Evolutionary conservation across 768 basidiomycete genomes (phyloP).

Genomic region (Naematelia aurantialba): DNA sequence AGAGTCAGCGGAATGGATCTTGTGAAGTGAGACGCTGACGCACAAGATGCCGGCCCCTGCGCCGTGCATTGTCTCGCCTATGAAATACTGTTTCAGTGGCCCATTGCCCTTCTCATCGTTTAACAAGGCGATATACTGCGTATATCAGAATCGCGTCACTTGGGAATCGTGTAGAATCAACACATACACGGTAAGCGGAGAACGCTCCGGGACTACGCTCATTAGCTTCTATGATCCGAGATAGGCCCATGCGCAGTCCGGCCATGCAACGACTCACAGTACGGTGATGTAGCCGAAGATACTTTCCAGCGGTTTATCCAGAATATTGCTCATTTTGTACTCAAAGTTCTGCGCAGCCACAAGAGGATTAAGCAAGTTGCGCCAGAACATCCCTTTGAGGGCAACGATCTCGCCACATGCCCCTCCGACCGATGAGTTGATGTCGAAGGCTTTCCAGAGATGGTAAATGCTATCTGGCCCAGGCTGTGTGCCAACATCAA

Average conservation of each 20-base stretch:
- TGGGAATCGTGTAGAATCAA: conserved; percentile 38
- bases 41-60: conserved; percentile 50
- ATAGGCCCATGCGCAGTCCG: neutral
- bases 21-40: conserved; percentile 16
- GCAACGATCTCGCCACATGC: conserved; percentile 96
- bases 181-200: conserved; percentile 66
- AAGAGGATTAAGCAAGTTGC: conserved; percentile 73
- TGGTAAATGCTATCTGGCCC: conserved; percentile 83
- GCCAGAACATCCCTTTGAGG: conserved; percentile 88
- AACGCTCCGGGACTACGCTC: conserved; percentile 68
- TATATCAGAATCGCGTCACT: neutral
- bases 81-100: conserved; percentile 90
- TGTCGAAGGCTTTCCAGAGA: conserved; percentile 84
- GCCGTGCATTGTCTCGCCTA: conserved; percentile 82
- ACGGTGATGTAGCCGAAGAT: conserved; percentile 73
- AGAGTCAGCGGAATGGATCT: conserved; percentile 7
- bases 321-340: conserved; percentile 79
- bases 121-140: conserved; percentile 71
- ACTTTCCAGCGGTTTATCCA: conserved; percentile 73
- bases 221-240: neutral
- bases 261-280: conserved; percentile 53
- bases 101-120: conserved; percentile 80
- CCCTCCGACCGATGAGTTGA: conserved; percentile 73
- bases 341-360: conserved; percentile 93
- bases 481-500: conserved; percentile 92